Percentiles rank a stretch among this genome's conserved stretches.
Evolutionary conservation across 805 yeast species (phyloP).

Genomic region (Candida nanaspora): DNA sequence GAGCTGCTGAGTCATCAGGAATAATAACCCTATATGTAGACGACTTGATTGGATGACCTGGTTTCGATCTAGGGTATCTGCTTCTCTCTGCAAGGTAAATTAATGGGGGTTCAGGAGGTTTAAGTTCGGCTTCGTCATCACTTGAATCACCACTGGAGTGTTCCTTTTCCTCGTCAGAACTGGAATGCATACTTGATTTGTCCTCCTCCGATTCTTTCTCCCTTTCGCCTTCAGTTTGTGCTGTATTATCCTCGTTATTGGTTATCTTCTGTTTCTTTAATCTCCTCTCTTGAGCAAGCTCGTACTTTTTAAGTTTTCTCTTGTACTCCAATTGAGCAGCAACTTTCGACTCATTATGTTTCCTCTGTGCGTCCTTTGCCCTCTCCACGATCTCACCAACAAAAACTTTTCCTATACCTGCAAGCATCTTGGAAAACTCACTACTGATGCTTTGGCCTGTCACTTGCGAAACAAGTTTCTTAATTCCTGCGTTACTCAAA

Average conservation of each 20-base stretch:
- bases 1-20: constrained; percentile 35
- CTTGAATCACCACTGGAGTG: constrained; percentile 8
- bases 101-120: constrained; percentile 20
- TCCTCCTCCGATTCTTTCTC: constrained; percentile 25
- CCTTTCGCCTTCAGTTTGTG: constrained; percentile 20
- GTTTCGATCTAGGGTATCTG: neutral
- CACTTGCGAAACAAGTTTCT: constrained; percentile 70
- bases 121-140: constrained; percentile 1
- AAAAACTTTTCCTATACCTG: constrained; percentile 83
- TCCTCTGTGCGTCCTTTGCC: constrained; percentile 65
- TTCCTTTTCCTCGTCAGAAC: neutral
- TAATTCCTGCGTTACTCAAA: constrained; percentile 65
- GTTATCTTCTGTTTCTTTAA: neutral
- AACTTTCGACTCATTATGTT: constrained; percentile 38
- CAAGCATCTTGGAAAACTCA: constrained; percentile 71
- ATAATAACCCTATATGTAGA: neutral
- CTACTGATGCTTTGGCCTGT: constrained; percentile 75
- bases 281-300: constrained; percentile 24
- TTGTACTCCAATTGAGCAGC: constrained; percentile 35
- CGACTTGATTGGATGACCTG: neutral
- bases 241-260: constrained; percentile 9
- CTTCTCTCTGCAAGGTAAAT: constrained; percentile 1
- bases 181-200: too few species aligned
- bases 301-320: constrained; percentile 21
- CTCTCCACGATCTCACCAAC: constrained; percentile 85